phyloP scores from a whole-genome alignment of 1,139 yeast genomes.

The Yamadazyma dendronema region DNA sequence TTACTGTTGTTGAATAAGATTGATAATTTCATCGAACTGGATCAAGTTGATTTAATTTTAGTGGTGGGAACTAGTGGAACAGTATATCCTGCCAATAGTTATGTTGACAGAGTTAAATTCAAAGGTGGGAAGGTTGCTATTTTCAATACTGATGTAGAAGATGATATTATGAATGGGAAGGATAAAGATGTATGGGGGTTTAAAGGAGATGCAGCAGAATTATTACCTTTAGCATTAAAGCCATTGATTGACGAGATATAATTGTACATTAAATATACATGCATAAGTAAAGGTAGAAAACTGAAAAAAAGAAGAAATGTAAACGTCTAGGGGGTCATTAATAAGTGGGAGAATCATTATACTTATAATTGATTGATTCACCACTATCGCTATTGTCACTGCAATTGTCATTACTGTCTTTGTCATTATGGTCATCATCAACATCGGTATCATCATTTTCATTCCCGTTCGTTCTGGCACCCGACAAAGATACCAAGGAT shows the following conservation, averaged over 20 bases:
- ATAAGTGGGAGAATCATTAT: neutral
- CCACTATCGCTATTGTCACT: conserved; percentile 1
- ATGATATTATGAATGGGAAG: conserved; percentile 37
- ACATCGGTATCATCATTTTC: conserved; percentile 1
- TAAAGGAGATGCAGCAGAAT: conserved; percentile 75
- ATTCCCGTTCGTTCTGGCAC: neutral
- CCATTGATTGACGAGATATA: conserved; percentile 38
- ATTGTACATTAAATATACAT: conserved; percentile 1
- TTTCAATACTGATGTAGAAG: conserved; percentile 68
- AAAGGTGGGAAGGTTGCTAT: conserved; percentile 84
- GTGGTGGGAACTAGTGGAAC: conserved; percentile 85
- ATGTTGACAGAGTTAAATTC: conserved; percentile 69
- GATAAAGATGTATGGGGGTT: conserved; percentile 63
- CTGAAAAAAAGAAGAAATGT: neutral
- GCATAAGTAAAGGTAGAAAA: neutral
- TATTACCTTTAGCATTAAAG: conserved; percentile 64
- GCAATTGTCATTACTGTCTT: conserved; percentile 5
- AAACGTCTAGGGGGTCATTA: neutral
- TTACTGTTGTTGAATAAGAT: conserved; percentile 58
- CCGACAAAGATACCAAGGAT: conserved; percentile 34
- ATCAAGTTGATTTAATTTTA: conserved; percentile 64
- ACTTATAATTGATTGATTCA: neutral
- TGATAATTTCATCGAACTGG: conserved; percentile 65
- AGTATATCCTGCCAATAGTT: conserved; percentile 91
- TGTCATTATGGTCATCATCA: conserved; percentile 4